Base-by-base conservation (phyloP, 2,329 filamentous ascomycete genomes). In the Dothideomycetes sp. region DNA sequence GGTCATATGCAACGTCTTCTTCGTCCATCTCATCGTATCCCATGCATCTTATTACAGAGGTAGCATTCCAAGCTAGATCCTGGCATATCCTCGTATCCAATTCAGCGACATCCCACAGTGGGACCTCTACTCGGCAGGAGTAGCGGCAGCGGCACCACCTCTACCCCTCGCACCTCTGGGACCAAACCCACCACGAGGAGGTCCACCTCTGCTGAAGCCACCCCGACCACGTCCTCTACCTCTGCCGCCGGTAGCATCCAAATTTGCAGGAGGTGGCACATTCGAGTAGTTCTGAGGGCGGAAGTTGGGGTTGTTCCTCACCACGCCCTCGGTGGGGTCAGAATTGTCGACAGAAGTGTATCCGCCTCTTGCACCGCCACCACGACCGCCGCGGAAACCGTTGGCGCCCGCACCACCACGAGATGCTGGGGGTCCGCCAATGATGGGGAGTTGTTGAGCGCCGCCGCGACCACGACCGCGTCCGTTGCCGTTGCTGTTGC, bases 211-310 rank as follows among this genome's bases (percentile, higher is more conserved):
- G 12, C 46, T 40, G 19, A 47, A 45, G 19, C 46, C 43, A 27
- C 52, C 49, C 35, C 51, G 44, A 7, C 49, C 49, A 18, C 53
- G 46, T 16, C 50, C 47, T 30, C 51, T 45, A 19, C 61, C 50
- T 12, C 57, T 53, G 29, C 59, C 46, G 30, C 57, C 62, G 16
- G 60, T 52, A 14, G 61, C 51, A 46, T 79, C 69, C 10, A 82
- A 59, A 32, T 56, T 69, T 2, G 72, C 58, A 1, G 80, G 79
- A 16, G 79, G 80, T 5, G 72, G 70, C 4, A 73, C 70, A 40
- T 65, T 65, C 30, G 58, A 58, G 50, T 73, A 73, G 51, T 61
- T 65, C 47, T 72, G 69, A 4, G 73, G 70, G 19, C 64, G 62
- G 59, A 78, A 78, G 37, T 66, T 63, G 1, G 69, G 70, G 51